A percentile compares a stretch with the other conserved stretches of the same genome.
Evolutionary conservation across 345 rosid species (phyloP).

Genomic region (Punica granatum): DNA sequence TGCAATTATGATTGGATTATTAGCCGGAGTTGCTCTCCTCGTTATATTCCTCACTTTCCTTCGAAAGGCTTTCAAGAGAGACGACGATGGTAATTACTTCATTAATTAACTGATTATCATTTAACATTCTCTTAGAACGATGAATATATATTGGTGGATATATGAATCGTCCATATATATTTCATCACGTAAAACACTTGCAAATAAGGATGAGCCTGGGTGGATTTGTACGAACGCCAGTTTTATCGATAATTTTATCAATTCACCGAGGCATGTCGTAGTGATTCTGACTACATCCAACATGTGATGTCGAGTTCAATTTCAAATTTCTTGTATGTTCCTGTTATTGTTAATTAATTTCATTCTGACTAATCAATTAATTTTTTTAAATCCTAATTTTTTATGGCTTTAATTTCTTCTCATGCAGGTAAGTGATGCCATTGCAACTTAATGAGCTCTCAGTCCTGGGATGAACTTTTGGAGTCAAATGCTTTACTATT

Average conservation of each 20-base stretch:
- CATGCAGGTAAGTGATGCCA: neutral
- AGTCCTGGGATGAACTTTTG: neutral
- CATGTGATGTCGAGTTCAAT: too few species aligned
- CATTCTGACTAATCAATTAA: too few species aligned
- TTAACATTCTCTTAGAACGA: too few species aligned
- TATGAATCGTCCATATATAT: too few species aligned
- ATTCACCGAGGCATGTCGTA: too few species aligned
- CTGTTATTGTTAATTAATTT: too few species aligned
- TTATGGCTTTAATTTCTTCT: neutral
- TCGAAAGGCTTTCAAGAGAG: constrained; percentile 33
- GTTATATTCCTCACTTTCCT: constrained; percentile 67
- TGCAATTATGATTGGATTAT: constrained; percentile 69
- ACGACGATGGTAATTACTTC: constrained; percentile 36
- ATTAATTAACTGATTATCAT: neutral
- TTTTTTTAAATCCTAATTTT: neutral
- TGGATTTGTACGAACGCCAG: too few species aligned
- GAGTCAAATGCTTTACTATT: neutral
- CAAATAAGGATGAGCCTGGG: too few species aligned
- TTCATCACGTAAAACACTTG: too few species aligned
- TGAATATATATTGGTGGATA: too few species aligned
- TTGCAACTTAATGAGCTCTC: neutral
- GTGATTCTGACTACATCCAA: too few species aligned
- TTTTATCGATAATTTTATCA: too few species aligned
- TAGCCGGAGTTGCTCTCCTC: constrained; percentile 70
- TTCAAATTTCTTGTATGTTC: neutral